Evolutionary conservation across 495 filamentous ascomycete genomes (phyloP), one percentile per base, ranked within the genome.

Genomic region (Penicillium crystallinum): DNA sequence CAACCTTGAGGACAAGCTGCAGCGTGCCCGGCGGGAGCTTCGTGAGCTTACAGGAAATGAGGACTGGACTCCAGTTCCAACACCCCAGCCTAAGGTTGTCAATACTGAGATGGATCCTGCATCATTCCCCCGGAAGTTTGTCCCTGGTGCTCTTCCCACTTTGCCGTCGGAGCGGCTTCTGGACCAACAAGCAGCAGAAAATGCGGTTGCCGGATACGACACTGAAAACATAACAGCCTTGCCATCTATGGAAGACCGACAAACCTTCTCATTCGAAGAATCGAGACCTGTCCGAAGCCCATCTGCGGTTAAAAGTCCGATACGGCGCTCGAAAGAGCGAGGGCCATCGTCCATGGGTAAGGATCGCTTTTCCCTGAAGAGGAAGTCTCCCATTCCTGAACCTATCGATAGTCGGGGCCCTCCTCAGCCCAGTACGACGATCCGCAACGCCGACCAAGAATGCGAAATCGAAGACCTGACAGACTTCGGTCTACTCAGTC

Each of bases 1-100:
- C 60, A 77, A 87, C 58, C 72, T 87, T 1, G 84, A 88, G 56
- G 63, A 71, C 22, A 85, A 87, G 63, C 70, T 87, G 3, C 67
- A 79, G 11, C 65, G 67, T 29, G 82, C 83, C 4, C 77, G 83
- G 14, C 75, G 74, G 17, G 77, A 88, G 58, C 72, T 87, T n/a
- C 66, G 73, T 39, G 66, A 75, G 3, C 68, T 77, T 11, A 57
- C 76, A 12, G 70, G 69, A 31, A 72, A 75, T 36, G 74, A 76
- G 14, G 63, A 69, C 33, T 65, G 64, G 7, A 8, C 63, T 31
- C 55, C 65, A 18, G 54, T 65, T 1, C 64, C 67, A 30, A 38
- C 38, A 3, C 42, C 49, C n/a, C 52, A 58, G 11, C 27, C 38
- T 9, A 60, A 45, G 19, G 51, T 63, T 15, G 30, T 67, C 19